Conservation (phyloP, 169 alveolate species). For the Theileria orientalis region DNA sequence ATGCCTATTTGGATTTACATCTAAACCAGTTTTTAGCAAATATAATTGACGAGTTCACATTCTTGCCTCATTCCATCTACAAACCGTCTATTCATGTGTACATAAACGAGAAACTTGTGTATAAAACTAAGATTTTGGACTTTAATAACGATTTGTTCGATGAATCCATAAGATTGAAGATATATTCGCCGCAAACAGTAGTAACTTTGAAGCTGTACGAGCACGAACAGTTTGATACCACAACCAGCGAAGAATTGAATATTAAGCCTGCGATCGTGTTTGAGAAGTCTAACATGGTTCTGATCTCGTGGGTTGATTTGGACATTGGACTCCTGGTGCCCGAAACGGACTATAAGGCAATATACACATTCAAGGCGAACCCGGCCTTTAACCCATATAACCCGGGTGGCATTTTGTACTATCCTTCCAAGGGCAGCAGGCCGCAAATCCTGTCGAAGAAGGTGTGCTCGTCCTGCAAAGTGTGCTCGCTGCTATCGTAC, state of each 20-base stretch:
- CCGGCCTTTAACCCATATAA: slow-evolving; percentile 47
- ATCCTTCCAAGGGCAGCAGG: slow-evolving; percentile 31
- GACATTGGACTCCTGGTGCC: slow-evolving; percentile 48
- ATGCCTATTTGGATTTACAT: slow-evolving; percentile 37
- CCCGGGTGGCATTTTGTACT: slow-evolving; percentile 58
- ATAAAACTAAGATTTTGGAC: slow-evolving; percentile 35
- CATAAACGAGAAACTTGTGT: slow-evolving; percentile 28
- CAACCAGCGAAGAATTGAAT: slow-evolving; percentile 15
- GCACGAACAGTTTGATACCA: slow-evolving; percentile 35
- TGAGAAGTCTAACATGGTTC: slow-evolving; percentile 32
- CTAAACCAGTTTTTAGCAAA: slow-evolving; percentile 55
- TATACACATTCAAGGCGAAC: slow-evolving; percentile 46
- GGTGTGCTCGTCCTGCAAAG: slow-evolving; percentile 57
- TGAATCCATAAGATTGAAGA: slow-evolving; percentile 32
- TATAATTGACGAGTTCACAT: slow-evolving; percentile 47
- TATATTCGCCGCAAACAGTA: slow-evolving; percentile 36
- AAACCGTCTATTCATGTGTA: slow-evolving; percentile 51
- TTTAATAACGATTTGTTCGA: slow-evolving; percentile 40
- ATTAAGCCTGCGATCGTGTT: slow-evolving; percentile 20
- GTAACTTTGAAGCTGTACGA: slow-evolving; percentile 56
- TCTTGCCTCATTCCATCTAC: slow-evolving; percentile 49
- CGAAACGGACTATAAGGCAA: slow-evolving; percentile 12
- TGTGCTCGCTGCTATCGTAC: slow-evolving; percentile 45
- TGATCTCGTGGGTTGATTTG: slow-evolving; percentile 55
- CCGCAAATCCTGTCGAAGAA: slow-evolving; percentile 36